These are phyloP conservation scores for Corylus americana DNA, from an alignment of 306 rosid genomes.

Conservation along the genomic window DNA sequence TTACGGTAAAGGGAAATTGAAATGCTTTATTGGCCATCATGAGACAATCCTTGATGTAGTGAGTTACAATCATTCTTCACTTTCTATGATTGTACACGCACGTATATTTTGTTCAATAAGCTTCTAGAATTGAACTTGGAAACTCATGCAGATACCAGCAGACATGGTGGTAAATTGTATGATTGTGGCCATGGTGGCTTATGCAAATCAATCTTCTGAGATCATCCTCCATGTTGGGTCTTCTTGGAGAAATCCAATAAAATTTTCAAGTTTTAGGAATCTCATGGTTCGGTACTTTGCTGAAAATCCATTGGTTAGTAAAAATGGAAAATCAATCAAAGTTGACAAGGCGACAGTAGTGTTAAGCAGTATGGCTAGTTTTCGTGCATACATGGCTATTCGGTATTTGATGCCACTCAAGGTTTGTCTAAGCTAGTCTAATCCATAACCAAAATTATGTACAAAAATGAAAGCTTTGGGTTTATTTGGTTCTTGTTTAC, in stretches of 20 bases:
- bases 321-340: conserved; percentile 31
- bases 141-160: too few species aligned
- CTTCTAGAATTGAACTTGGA: too few species aligned
- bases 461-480: background rate
- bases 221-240: conserved; percentile 47
- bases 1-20: too few species aligned
- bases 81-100: too few species aligned
- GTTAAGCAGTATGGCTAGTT: conserved; percentile 21
- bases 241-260: conserved; percentile 38
- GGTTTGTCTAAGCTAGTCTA: conserved; percentile 28
- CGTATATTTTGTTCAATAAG: too few species aligned
- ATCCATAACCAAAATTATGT: background rate
- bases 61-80: too few species aligned
- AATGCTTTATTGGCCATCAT: too few species aligned
- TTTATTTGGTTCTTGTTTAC: background rate
- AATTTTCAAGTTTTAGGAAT: background rate
- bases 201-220: conserved; percentile 16
- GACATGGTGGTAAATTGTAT: conserved; percentile 36
- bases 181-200: conserved; percentile 30
- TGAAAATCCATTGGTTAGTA: conserved; percentile 1
- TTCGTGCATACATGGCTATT: conserved; percentile 19
- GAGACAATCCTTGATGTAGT: too few species aligned
- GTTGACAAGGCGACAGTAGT: background rate
- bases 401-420: conserved; percentile 31
- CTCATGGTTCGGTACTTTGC: conserved; percentile 16